phyloP scores from a whole-genome alignment of 331 rosid genomes.

The Ulmus americana region DNA sequence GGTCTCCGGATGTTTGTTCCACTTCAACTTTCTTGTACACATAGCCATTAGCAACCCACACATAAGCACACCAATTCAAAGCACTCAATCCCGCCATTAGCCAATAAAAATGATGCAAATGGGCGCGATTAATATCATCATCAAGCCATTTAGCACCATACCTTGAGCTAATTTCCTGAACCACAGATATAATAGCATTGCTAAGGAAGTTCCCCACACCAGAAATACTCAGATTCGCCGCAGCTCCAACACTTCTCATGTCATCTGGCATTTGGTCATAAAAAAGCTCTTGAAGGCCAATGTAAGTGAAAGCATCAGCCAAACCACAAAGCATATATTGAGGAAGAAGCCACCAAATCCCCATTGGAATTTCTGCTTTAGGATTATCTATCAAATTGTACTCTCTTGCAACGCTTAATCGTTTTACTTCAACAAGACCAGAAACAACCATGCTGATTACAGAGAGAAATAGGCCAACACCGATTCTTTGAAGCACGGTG shows the following conservation, averaged over 20 bases:
- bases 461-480: conserved; percentile 27
- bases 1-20: background rate
- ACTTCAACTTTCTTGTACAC: conserved; percentile 37
- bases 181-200: conserved; percentile 18
- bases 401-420: conserved; percentile 13
- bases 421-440: conserved; percentile 28
- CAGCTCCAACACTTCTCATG: conserved; percentile 43
- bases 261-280: conserved; percentile 34
- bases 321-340: conserved; percentile 25
- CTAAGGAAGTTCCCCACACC: conserved; percentile 29
- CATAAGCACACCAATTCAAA: conserved; percentile 28
- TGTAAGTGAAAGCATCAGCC: conserved; percentile 22
- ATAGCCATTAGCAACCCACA: conserved; percentile 32
- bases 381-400: conserved; percentile 25
- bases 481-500: conserved; percentile 29
- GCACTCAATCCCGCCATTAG: conserved; percentile 44
- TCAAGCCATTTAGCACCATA: conserved; percentile 41
- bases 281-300: conserved; percentile 39
- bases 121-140: conserved; percentile 47
- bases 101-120: conserved; percentile 52
- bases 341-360: conserved; percentile 44
- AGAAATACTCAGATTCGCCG: conserved; percentile 19
- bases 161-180: conserved; percentile 29
- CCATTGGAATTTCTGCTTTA: conserved; percentile 20
- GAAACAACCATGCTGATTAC: conserved; percentile 22